Conservation (phyloP, 495 filamentous ascomycete species). For the Aspergillus affinis region DNA sequence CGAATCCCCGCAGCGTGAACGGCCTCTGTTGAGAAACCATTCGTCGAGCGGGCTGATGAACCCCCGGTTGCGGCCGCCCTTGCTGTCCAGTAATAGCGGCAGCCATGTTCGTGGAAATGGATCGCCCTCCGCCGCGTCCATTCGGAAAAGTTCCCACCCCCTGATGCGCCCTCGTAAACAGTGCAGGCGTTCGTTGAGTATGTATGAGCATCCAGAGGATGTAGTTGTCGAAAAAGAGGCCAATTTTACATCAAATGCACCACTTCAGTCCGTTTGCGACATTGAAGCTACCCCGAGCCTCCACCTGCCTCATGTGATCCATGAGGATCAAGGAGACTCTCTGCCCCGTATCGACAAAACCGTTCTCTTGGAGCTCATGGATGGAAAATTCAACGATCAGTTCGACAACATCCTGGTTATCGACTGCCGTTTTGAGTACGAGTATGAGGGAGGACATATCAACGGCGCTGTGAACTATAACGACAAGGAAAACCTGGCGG, state of each 20-base stretch:
- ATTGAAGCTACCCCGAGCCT: constrained; percentile 67
- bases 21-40: constrained; percentile 33
- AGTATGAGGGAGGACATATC: constrained; percentile 96
- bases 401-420: constrained; percentile 81
- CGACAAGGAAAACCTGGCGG: constrained; percentile 82
- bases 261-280: constrained; percentile 74
- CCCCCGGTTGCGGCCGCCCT: constrained; percentile 57
- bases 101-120: constrained; percentile 59
- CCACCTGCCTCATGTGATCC: constrained; percentile 79
- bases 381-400: constrained; percentile 72
- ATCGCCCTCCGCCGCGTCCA: constrained; percentile 68
- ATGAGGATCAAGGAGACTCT: constrained; percentile 75
- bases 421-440: constrained; percentile 98
- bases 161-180: constrained; percentile 79
- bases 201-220: constrained; percentile 92
- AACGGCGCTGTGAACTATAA: constrained; percentile 91
- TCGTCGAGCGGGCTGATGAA: constrained; percentile 41
- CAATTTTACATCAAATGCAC: constrained; percentile 49
- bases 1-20: constrained; percentile 74
- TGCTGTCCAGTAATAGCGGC: constrained; percentile 46
- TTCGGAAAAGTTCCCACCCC: constrained; percentile 70
- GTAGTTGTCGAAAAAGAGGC: constrained; percentile 71
- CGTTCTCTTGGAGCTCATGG: constrained; percentile 80
- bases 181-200: constrained; percentile 88
- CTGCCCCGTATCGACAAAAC: constrained; percentile 82